Base-by-base conservation (phyloP, 441 rosid genomes). In the Aquilaria agallochum region DNA sequence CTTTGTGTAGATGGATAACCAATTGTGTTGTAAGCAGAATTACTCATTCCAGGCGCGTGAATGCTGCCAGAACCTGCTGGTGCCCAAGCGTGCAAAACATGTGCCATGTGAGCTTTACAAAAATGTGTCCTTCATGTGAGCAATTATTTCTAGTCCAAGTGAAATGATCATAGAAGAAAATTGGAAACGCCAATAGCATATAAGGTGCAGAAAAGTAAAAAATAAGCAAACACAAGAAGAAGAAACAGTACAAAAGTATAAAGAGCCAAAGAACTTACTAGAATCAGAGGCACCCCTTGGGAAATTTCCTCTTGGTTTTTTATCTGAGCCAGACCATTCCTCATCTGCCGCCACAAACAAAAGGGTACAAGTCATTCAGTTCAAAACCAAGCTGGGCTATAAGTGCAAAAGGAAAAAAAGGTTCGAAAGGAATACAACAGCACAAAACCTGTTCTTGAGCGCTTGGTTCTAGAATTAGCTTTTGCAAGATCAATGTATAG, bases 31-130 rank as follows among this genome's bases (percentile, higher is more conserved):
- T 80, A 68, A 79, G 94, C 77, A 82, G 97, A 76, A 83, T 77
- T 88, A 90, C 74, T 69, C 85, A 78, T 83, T 85, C 92, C 98
- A 88, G 92, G 85, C 75, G 83, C 59, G 86, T 84, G 89, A 79
- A 79, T 65, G 91, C 95, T 87, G 87, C 94, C 90, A 83, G 78
- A 74, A 84, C 98, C 98, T 92, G 97, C 86, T 89, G 75, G 90
- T 90, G 89, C 77, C 85, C 92, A 88, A 76, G 85, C 79, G 92
- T 88, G 97, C 83, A 86, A 88, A 78, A 85, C 81, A 78, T 80
- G 96, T 88, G 97, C 86, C 75, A 74, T 77, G 95, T 93, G 92
- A 90, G 96, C 86, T 74, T 83, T 55, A 75, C 72, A 79, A 82
- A 69, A 69, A 68, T 68, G 87, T 75, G 80, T 70, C 83, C 74